Evolutionary conservation across 805 yeast species (phyloP).

Genomic region (Metschnikowia cubensis): DNA sequence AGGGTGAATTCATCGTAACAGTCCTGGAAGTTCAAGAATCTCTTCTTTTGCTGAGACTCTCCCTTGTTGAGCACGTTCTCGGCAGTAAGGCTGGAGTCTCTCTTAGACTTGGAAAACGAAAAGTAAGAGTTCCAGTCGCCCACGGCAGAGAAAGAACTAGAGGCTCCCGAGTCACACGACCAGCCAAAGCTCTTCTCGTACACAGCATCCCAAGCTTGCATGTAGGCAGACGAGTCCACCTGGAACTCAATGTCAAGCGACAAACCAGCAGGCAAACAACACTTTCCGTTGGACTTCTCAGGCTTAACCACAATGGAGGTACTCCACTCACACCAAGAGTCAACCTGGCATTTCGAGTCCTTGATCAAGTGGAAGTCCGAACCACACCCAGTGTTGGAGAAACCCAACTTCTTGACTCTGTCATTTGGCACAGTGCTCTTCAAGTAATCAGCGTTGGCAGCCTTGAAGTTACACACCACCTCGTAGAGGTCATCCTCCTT

Average conservation of each 20-base stretch:
- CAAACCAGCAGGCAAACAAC: conserved; percentile 8
- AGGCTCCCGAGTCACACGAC: neutral
- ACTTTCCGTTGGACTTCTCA: conserved; percentile 4
- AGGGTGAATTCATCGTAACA: neutral
- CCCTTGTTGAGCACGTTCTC: conserved; percentile 1
- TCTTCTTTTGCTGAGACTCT: conserved; percentile 4
- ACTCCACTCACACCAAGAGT: conserved; percentile 8
- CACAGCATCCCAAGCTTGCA: conserved; percentile 5
- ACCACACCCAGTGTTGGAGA: conserved; percentile 7
- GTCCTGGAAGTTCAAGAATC: conserved; percentile 3
- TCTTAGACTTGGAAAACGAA: neutral
- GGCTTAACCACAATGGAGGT: conserved; percentile 8
- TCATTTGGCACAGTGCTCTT: neutral
- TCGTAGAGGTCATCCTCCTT: conserved; percentile 5
- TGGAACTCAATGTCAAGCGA: conserved; percentile 4
- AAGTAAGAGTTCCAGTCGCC: conserved; percentile 1
- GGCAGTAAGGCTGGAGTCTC: conserved; percentile 5
- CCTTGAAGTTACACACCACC: conserved; percentile 8
- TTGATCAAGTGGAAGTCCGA: conserved; percentile 6
- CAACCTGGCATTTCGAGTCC: neutral
- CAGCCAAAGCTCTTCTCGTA: conserved; percentile 3
- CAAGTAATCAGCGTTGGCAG: conserved; percentile 4
- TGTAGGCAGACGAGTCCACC: neutral
- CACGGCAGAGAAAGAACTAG: neutral
- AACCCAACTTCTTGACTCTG: conserved; percentile 1